Evolutionary conservation across 768 basidiomycete genomes (phyloP), one percentile per base, ranked within the genome.

Genomic region (Suillus luteus): DNA sequence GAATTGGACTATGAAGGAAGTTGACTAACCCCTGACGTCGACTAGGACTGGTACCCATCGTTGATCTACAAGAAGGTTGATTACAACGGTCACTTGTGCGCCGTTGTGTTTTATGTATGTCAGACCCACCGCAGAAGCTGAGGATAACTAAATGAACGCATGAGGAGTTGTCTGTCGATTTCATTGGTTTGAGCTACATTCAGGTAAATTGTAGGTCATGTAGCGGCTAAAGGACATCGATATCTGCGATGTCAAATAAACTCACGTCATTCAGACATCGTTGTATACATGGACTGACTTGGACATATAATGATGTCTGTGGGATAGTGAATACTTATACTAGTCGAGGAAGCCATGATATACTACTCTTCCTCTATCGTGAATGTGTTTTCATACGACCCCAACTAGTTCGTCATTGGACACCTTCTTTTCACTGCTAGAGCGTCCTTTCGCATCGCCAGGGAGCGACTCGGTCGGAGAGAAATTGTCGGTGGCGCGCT

Each of bases 51-150:
- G 60, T 81, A 37, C 83, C 83, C 60, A 89, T 19, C 81, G 81
- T 67, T 87, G 87, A 46, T 88, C 88, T 27, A 78, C 72, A 62
- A 91, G 80, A 73, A 83, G 90, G 77, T 90, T 90, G 65, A 91
- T 84, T 33, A 86, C 86, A 35, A 90, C 86, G 3, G 77, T 86
- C 14, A 89, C 86, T 74, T 89, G 86, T 5, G 87, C 86, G 38
- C 86, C 87, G 33, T 85, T 82, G 48, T 51, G 22, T 15, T 31
- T 2, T 31, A 31, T 12, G 35, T 24, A 5, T 70, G 49, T 62
- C 46, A 59, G 60, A 52, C 27, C 35, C 33, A 37, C 11, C 6
- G 3, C 33, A 55, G 17, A 54, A 54, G 33, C n/a, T 55, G 33
- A 10, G 22, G 54, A 22, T 9, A 40, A 43, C 38, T 8, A 24